phyloP scores from a whole-genome alignment of 352 stramenopile species.

The Globisporangium paroecandrum region DNA sequence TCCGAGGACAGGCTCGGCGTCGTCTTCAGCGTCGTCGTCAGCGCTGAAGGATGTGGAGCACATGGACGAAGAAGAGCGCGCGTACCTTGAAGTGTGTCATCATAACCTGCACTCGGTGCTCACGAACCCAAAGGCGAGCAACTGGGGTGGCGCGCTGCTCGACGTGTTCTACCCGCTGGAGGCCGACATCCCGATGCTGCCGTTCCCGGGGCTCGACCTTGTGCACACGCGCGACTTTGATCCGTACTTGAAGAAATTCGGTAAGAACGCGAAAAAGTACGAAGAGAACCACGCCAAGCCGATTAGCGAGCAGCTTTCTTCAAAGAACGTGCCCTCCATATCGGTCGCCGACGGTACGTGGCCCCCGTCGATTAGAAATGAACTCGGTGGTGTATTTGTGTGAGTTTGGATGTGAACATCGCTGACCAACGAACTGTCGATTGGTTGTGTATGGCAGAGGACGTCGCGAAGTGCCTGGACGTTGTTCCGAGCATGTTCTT shows the following conservation, averaged over 20 bases:
- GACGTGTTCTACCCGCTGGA: constrained; percentile 77
- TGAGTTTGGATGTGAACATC: background rate
- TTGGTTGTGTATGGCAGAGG: constrained; percentile 39
- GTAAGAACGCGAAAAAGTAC: constrained; percentile 59
- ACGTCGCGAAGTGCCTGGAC: constrained; percentile 75
- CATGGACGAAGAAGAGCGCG: constrained; percentile 57
- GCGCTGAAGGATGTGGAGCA: constrained; percentile 27
- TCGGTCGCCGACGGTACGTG: constrained; percentile 64
- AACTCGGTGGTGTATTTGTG: background rate
- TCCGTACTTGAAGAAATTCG: constrained; percentile 69
- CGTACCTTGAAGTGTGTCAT: constrained; percentile 62
- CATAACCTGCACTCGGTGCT: constrained; percentile 87
- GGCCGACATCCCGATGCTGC: constrained; percentile 59
- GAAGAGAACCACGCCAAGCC: constrained; percentile 75
- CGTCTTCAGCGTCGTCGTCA: background rate
- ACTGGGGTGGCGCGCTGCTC: constrained; percentile 66
- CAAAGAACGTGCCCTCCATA: constrained; percentile 77
- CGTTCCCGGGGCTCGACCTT: constrained; percentile 59
- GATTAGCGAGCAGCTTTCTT: constrained; percentile 80
- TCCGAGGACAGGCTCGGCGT: constrained; percentile 9
- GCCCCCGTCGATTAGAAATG: background rate
- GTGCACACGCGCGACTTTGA: constrained; percentile 73
- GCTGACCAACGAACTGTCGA: background rate
- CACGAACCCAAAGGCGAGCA: constrained; percentile 69
- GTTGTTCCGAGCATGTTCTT: constrained; percentile 82